Evolutionary conservation across 257 asterid species (phyloP).

Genomic region (Gentiana dahurica): DNA sequence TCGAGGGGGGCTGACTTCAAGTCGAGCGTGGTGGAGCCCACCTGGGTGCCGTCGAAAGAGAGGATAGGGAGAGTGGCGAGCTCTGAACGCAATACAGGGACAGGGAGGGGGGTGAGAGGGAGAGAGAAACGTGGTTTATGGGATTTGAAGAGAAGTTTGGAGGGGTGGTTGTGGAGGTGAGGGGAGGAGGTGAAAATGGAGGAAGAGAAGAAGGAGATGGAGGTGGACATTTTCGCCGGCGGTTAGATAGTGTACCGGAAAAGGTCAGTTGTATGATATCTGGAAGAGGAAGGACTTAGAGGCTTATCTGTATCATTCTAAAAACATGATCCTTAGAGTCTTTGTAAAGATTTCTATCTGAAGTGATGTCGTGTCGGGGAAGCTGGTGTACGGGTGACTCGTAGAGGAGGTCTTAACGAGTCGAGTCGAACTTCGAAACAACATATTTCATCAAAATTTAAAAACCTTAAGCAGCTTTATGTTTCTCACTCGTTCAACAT

Average conservation of each 20-base stretch:
- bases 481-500: no score
- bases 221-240: slow-evolving; percentile 19
- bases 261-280: background rate
- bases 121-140: slow-evolving; percentile 20
- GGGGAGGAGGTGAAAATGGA: slow-evolving; percentile 41
- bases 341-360: no score
- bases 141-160: slow-evolving; percentile 15
- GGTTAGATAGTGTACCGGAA: background rate
- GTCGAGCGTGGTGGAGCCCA: slow-evolving; percentile 67
- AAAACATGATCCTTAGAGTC: no score
- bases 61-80: slow-evolving; percentile 67
- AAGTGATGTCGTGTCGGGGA: no score
- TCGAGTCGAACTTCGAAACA: no score
- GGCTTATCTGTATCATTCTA: no score
- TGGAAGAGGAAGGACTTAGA: background rate
- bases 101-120: slow-evolving; percentile 4
- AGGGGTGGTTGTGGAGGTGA: slow-evolving; percentile 9
- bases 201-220: slow-evolving; percentile 63
- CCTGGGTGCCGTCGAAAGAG: slow-evolving; percentile 67
- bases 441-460: no score
- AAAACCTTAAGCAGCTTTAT: no score
- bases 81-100: slow-evolving; percentile 28
- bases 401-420: no score
- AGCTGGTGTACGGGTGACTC: no score
- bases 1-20: slow-evolving; percentile 70